A percentile compares a stretch with the other conserved stretches of the same genome.
phyloP scores from a whole-genome alignment of 2,329 filamentous ascomycete genomes.

The Chaetomium globosum region DNA sequence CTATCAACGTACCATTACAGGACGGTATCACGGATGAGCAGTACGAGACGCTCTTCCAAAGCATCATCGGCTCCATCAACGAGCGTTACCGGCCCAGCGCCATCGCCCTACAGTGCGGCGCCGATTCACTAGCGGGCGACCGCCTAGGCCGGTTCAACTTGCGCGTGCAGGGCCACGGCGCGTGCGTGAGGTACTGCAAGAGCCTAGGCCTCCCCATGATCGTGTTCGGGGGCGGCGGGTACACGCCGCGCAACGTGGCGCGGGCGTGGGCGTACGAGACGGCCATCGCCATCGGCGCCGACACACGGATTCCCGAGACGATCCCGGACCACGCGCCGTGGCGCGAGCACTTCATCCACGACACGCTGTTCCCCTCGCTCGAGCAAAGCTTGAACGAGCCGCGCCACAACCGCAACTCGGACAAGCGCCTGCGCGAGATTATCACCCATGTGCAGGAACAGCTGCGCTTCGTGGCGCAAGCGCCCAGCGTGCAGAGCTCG shows the following conservation, averaged over 20 bases:
- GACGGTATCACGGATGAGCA: slow-evolving; percentile 91
- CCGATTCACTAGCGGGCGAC: slow-evolving; percentile 91
- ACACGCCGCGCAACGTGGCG: slow-evolving; percentile 94
- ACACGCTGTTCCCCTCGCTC: slow-evolving; percentile 86
- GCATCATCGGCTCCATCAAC: slow-evolving; percentile 75
- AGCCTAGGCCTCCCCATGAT: slow-evolving; percentile 77
- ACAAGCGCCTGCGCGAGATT: slow-evolving; percentile 74
- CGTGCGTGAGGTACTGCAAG: slow-evolving; percentile 89
- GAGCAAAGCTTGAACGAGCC: slow-evolving; percentile 69
- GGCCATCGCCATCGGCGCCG: slow-evolving; percentile 77
- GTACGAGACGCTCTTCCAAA: slow-evolving; percentile 83
- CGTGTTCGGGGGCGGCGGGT: slow-evolving; percentile 91
- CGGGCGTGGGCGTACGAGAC: slow-evolving; percentile 98
- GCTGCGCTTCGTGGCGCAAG: slow-evolving; percentile 78
- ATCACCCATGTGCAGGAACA: slow-evolving; percentile 81
- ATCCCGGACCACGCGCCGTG: slow-evolving; percentile 83
- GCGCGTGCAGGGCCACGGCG: slow-evolving; percentile 90
- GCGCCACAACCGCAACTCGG: slow-evolving; percentile 75
- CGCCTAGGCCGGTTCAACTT: slow-evolving; percentile 94
- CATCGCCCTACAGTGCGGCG: slow-evolving; percentile 93
- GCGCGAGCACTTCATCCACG: slow-evolving; percentile 83
- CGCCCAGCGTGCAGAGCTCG: slow-evolving; percentile 84
- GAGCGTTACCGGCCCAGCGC: slow-evolving; percentile 84
- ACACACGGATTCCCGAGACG: slow-evolving; percentile 68
- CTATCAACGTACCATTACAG: slow-evolving; percentile 85